Evolutionary conservation across 345 rosid genomes (phyloP), one percentile per base, ranked within the genome.

Genomic region (Turritis glabra): DNA sequence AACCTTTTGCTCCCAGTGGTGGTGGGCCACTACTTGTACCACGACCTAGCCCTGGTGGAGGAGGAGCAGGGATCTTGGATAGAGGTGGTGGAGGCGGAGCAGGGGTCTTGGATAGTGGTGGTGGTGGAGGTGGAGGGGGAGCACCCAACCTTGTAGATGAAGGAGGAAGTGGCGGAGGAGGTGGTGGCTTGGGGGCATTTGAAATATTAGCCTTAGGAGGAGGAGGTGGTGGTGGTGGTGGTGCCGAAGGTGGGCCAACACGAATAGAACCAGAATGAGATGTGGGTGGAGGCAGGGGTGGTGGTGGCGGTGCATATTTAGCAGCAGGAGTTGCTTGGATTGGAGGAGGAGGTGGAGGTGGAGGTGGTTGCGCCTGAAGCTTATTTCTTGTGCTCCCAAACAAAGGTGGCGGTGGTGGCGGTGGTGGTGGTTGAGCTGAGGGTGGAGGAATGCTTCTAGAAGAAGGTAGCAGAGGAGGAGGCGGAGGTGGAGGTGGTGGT

Each of bases 61-160:
- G 90, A 17, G 90, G 80, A 68, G 67, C 71, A 55, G 88, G 86
- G 77, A 78, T 80, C 76, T 72, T 88, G n/a, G 89, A 87, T 60
- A 75, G 78, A 52, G 87, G 79, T 41, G 89, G 80, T 33, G 87
- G 87, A 26, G 91, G 82, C n/a, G 80, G 84, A 43, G 52, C 74
- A 48, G 80, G 72, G 64, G 65, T 22, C 63, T 30, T 74, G 33
- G 18, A 43, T 44, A 66, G 48, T 18, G 80, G 83, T 15, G 84
- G 77, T 23, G 86, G 82, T 71, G 72, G 76, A 14, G 80, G 78
- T 58, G 68, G 79, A 27, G 52, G 55, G 23, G 79, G 69, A 51
- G 73, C 61, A 56, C 76, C 72, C 14, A 71, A 14, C 56, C 33
- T 73, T 64, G 62, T 51, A 19, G 67, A 63, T 51, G 72, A 63